Conservation (phyloP, 805 yeast genomes). For the Blastobotrys terrestris region DNA sequence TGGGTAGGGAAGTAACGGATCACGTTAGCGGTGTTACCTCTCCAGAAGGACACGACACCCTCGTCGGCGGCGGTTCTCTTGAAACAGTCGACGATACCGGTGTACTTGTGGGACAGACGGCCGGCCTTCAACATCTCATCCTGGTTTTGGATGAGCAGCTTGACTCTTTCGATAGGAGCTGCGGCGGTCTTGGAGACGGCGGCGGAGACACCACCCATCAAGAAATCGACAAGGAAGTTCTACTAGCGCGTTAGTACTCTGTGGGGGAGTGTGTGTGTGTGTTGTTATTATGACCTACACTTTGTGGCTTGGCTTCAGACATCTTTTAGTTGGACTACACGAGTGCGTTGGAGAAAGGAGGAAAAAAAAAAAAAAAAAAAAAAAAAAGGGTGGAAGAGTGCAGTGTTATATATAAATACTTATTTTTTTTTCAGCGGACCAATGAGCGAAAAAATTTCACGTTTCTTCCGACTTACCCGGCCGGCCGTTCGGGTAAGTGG, state of each 20-base stretch:
- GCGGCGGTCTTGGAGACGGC: slow-evolving; percentile 98
- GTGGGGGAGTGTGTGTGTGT: too few relatives aligned
- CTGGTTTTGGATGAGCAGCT: slow-evolving; percentile 93
- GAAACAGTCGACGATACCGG: slow-evolving; percentile 92
- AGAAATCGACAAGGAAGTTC: slow-evolving; percentile 31
- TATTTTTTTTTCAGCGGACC: neutral
- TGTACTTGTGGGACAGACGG: slow-evolving; percentile 78
- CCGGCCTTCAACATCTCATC: slow-evolving; percentile 98
- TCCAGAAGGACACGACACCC: slow-evolving; percentile 93
- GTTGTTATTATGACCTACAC: neutral
- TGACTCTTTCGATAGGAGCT: slow-evolving; percentile 96
- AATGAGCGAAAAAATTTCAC: neutral
- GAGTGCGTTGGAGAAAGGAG: neutral
- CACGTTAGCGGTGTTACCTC: slow-evolving; percentile 99
- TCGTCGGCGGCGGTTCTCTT: slow-evolving; percentile 88
- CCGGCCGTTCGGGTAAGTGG: neutral
- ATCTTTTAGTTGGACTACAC: slow-evolving; percentile 1
- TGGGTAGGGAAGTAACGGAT: slow-evolving; percentile 99
- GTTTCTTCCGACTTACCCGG: slow-evolving; percentile 1
- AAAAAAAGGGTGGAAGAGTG: neutral
- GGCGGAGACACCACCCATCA: slow-evolving; percentile 98
- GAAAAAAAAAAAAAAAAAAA: neutral
- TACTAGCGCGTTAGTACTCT: neutral
- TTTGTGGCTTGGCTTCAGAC: slow-evolving; percentile 2
- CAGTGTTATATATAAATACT: neutral